Conservation (phyloP, 148 eudicot species). For the Cornus florida region DNA sequence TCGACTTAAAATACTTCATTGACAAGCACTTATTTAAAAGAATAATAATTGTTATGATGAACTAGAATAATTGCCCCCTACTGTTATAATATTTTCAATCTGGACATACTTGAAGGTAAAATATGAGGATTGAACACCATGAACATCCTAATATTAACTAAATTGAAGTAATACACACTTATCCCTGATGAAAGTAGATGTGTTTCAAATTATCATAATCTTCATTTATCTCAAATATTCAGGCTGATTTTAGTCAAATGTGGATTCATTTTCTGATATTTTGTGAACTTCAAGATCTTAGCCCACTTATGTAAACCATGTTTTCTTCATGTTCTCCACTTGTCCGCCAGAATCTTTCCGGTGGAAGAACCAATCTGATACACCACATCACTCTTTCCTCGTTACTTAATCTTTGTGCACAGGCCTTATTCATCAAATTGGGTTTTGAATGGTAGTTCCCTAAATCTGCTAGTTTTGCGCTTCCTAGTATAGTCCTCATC, state of each 20-base stretch:
- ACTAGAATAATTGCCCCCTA: neutral
- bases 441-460: neutral
- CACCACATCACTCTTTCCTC: neutral
- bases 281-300: neutral
- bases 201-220: neutral
- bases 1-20: neutral
- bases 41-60: too few species aligned
- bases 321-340: neutral
- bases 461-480: neutral
- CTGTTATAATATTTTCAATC: neutral
- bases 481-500: neutral
- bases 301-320: neutral
- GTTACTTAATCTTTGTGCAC: neutral
- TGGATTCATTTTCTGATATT: neutral
- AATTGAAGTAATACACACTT: neutral
- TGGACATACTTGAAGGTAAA: neutral
- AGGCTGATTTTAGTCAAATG: neutral
- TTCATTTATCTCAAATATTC: neutral
- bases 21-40: neutral
- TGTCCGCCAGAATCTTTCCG: neutral
- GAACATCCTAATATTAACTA: neutral
- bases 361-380: neutral
- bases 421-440: neutral
- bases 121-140: neutral
- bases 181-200: neutral